A percentile compares a stretch with the other conserved stretches of the same genome.
Conservation (phyloP, 1,284 basidiomycete genomes). For the Ganoderma multipileum region DNA sequence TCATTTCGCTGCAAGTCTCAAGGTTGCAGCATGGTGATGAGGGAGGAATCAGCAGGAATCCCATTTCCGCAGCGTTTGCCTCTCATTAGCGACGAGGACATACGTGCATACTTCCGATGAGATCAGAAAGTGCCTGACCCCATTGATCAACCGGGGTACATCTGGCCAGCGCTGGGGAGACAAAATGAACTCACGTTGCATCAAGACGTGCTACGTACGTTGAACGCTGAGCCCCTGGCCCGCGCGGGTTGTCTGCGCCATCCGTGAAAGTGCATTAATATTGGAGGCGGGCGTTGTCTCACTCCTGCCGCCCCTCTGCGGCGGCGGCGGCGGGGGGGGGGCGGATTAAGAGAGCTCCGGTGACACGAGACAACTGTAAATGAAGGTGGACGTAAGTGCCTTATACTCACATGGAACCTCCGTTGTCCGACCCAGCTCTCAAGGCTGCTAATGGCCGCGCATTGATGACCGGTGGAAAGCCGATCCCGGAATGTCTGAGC, state of each 20-base stretch:
- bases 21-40: background rate
- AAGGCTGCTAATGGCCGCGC: no score
- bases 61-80: background rate
- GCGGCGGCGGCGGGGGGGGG: no score
- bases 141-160: no score
- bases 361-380: background rate
- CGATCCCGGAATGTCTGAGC: background rate
- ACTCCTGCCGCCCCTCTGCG: no score
- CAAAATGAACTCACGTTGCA: background rate
- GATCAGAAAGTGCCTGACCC: background rate
- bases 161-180: no score
- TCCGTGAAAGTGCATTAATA: no score
- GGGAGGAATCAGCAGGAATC: background rate
- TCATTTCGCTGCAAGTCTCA: background rate
- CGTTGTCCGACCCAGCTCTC: background rate
- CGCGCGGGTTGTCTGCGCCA: no score
- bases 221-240: no score
- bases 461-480: background rate
- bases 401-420: background rate
- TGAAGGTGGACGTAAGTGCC: background rate
- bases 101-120: background rate
- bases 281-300: no score
- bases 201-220: no score
- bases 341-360: no score
- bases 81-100: background rate